Evolutionary conservation across 305 asterid species (phyloP), one percentile per base, ranked within the genome.

Genomic region (Fraxinus angustifolia): DNA sequence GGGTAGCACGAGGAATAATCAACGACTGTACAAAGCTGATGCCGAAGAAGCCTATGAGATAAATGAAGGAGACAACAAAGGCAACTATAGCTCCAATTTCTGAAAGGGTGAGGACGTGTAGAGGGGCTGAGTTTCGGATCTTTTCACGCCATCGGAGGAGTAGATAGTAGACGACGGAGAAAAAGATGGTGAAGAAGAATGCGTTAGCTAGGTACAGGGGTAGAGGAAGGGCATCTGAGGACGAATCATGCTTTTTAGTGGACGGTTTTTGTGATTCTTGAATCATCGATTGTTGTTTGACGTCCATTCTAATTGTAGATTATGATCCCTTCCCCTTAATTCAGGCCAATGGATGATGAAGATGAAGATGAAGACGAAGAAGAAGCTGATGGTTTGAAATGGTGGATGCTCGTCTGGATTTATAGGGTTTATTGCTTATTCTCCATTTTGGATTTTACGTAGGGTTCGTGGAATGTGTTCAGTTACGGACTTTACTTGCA

Each of bases 141-240:
- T 86, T 86, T 75, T 86, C 83, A 4, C 88, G 85, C 88, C 88
- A 86, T 1, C 89, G 84, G 82, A 78, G 80, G 34, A 86, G 89
- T 3, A 86, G 85, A 23, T 75, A 86, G 48, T 86, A 86, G 7
- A 84, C 85, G 65, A 79, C 87, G 34, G 87, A 81, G 87, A 86
- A 86, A 84, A 86, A 86, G 50, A 86, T 75, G 30, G 84, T 73
- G 84, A 86, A 79, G 81, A 86, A 86, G 17, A 84, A 28, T 48
- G 80, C 75, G 79, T 84, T 81, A 67, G 89, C 73, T 4, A 79
- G 85, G 84, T 84, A 71, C 3, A 84, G 68, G 4, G 85, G 85
- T 6, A 81, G 68, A 40, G 82, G 79, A 2, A 79, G 76, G 16
- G 82, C 82, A 17, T 86, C 89, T 36, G 85, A n/a, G 40, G 38